Evolutionary conservation across 805 yeast genomes (phyloP).

Genomic region (Blastobotrys robertii): DNA sequence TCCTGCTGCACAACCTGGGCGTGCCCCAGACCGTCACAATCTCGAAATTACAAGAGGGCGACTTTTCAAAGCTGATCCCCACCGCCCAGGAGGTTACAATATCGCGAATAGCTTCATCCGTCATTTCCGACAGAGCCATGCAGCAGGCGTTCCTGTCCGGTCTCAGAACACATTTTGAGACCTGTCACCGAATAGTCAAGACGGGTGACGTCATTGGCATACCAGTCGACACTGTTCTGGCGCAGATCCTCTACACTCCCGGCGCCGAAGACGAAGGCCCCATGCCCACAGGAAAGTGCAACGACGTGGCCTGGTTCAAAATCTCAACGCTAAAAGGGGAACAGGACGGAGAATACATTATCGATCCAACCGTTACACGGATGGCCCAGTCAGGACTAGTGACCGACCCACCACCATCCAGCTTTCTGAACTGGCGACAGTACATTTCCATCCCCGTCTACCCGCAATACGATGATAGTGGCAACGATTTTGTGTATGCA

Average conservation of each 20-base stretch:
- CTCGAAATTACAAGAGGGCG: conserved; percentile 42
- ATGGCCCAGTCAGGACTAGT: conserved; percentile 61
- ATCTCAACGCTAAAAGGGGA: conserved; percentile 38
- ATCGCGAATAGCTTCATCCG: conserved; percentile 58
- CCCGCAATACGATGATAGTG: conserved; percentile 33
- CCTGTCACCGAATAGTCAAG: conserved; percentile 45
- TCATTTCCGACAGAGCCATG: conserved; percentile 51
- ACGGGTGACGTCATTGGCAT: conserved; percentile 69
- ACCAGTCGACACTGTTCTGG: conserved; percentile 58
- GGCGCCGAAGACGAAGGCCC: conserved; percentile 19
- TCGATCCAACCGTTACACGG: conserved; percentile 61
- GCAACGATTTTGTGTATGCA: conserved; percentile 39
- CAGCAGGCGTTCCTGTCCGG: conserved; percentile 55
- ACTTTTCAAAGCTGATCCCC: conserved; percentile 23
- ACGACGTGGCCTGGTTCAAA: conserved; percentile 78
- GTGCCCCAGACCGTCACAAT: conserved; percentile 23
- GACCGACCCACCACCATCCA: conserved; percentile 20
- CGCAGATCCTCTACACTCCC: conserved; percentile 39
- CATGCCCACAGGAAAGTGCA: conserved; percentile 53
- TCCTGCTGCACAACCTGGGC: conserved; percentile 42
- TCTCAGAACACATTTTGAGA: conserved; percentile 52
- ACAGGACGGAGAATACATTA: conserved; percentile 30
- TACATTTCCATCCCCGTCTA: conserved; percentile 32
- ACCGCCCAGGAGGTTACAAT: conserved; percentile 57
- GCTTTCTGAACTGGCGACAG: conserved; percentile 34